phyloP scores from a whole-genome alignment of 768 basidiomycete species.

The Termitomyces bulborhizus region DNA sequence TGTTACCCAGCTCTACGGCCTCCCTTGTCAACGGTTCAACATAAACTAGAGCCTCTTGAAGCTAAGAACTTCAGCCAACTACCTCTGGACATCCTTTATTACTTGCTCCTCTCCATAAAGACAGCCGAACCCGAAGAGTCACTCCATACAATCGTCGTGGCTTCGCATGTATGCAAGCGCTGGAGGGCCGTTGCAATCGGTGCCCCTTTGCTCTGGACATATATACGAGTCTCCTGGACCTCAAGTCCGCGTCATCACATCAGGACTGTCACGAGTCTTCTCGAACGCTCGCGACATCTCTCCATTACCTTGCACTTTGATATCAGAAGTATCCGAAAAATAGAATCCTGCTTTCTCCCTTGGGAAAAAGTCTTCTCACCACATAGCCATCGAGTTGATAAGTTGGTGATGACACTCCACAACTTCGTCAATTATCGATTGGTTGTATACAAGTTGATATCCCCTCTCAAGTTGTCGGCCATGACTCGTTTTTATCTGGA shows the following conservation, averaged over 20 bases:
- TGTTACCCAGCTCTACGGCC: neutral
- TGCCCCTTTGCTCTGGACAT: slow-evolving; percentile 15
- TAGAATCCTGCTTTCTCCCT: neutral
- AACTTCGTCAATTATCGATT: neutral
- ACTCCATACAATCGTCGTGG: slow-evolving; percentile 4
- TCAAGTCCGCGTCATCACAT: slow-evolving; percentile 1
- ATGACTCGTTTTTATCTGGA: slow-evolving; percentile 9
- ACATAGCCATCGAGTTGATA: slow-evolving; percentile 6
- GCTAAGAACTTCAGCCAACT: slow-evolving; percentile 1
- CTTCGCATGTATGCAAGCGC: slow-evolving; percentile 12
- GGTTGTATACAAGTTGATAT: slow-evolving; percentile 1
- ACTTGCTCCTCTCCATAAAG: slow-evolving; percentile 5
- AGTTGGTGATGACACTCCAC: neutral
- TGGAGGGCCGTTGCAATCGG: slow-evolving; percentile 11
- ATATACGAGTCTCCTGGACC: slow-evolving; percentile 10
- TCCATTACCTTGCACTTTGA: slow-evolving; percentile 10
- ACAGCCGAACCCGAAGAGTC: slow-evolving; percentile 6
- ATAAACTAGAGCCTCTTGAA: neutral
- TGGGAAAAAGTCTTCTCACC: slow-evolving; percentile 1
- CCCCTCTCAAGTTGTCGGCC: slow-evolving; percentile 1
- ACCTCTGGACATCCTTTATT: slow-evolving; percentile 13
- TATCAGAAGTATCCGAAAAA: neutral
- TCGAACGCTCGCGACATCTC: slow-evolving; percentile 9
- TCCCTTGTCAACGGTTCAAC: neutral
- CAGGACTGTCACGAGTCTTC: slow-evolving; percentile 4